Base-by-base conservation (phyloP, 148 eudicot genomes). In the Gaultheria prostrata region DNA sequence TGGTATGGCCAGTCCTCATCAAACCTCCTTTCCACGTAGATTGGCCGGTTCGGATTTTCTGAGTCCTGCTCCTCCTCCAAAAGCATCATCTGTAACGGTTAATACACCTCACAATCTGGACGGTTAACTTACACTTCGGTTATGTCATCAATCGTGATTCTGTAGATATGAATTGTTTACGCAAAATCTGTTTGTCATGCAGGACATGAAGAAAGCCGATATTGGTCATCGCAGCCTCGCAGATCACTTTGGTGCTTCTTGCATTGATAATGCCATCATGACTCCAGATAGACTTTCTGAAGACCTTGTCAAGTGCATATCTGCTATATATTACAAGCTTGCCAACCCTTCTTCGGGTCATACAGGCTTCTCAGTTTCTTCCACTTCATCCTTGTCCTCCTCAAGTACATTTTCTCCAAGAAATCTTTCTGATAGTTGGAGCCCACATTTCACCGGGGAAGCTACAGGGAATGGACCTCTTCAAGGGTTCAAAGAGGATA, bases 231-330 rank as follows among this genome's bases (percentile, higher is more conserved):
- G 87, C 45, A 91, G 90, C 86, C 90, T 91, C 45, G 93, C 90
- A 11, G 89, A 89, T 77, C 90, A 91, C 83, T 85, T 91, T 63
- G 87, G 86, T 33, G 76, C 83, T 83, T 83, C 90, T 79, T 46
- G 63, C 63, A 63, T 82, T 63, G 87, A 89, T 79, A 32, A 85
- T 28, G 82, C 77, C 83, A 53, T 50, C n/a, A 46, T 26, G 77
- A 63, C 81, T 85, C 91, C 93, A 2, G 90, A 86, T 80, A 84
- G 87, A 59, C 87, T 91, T 63, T 91, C 93, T 18, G 90, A 89
- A 84, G 89, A 88, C 57, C 88, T 91, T 54, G 67, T 91, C 76
- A 88, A 88, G 87, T 91, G 93, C 71, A 88, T 91, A 50, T 84
- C 90, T 76, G 82, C 86, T 20, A 89, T 91, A 56, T 91, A 89